Evolutionary conservation across 2,329 filamentous ascomycete species (phyloP).

Genomic region (Neofusicoccum cordaticola): DNA sequence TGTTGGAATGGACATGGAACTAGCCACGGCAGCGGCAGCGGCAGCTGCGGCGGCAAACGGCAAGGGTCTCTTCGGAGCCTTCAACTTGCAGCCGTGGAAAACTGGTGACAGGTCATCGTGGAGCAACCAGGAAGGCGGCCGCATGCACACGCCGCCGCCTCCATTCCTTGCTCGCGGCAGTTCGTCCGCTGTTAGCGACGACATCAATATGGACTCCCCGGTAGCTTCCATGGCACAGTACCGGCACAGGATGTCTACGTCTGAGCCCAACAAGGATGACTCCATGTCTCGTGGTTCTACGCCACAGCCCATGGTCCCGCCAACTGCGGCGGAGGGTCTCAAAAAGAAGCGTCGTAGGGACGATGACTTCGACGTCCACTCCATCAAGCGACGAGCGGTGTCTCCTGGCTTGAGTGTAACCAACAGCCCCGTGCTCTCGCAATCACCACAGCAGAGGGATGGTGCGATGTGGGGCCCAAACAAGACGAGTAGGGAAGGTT

Average conservation of each 20-base stretch:
- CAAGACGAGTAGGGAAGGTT: conserved; percentile 57
- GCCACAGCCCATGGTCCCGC: conserved; percentile 35
- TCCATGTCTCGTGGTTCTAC: conserved; percentile 34
- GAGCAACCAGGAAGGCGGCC: conserved; percentile 71
- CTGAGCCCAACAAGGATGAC: conserved; percentile 9
- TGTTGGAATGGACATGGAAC: conserved; percentile 52
- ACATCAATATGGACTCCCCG: conserved; percentile 71
- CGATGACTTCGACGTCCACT: conserved; percentile 83
- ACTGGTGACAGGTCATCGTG: conserved; percentile 73
- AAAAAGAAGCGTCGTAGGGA: conserved; percentile 75
- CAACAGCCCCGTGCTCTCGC: conserved; percentile 78
- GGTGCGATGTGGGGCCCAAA: conserved; percentile 67
- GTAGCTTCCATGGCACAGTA: conserved; percentile 17
- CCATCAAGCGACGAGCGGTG: conserved; percentile 88
- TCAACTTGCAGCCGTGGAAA: conserved; percentile 70
- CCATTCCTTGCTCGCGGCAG: conserved; percentile 55
- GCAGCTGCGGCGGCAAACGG: conserved; percentile 30
- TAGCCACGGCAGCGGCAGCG: conserved; percentile 29
- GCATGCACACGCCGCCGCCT: conserved; percentile 61
- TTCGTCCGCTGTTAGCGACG: conserved; percentile 59
- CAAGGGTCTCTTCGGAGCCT: conserved; percentile 59
- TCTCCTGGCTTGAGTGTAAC: conserved; percentile 88
- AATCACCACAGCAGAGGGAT: conserved; percentile 77
- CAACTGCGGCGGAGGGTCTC: conserved; percentile 40
- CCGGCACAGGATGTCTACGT: conserved; percentile 25